Conservation (phyloP, 2,329 filamentous ascomycete genomes). For the Verticillium longisporum region DNA sequence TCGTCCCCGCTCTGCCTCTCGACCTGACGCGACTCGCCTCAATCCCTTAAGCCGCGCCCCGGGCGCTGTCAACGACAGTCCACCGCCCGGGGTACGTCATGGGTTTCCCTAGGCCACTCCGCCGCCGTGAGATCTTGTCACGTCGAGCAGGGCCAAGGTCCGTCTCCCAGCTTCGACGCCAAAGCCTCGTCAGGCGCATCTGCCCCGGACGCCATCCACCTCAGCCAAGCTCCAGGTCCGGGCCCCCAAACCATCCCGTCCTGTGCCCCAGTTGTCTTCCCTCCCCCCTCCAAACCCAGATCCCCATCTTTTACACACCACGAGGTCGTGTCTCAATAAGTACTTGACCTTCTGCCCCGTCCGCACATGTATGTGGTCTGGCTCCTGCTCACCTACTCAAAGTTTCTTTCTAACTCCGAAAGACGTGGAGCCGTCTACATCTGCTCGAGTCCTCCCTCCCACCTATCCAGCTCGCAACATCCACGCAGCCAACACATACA, state of each 20-base stretch:
- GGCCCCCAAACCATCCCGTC: not conserved
- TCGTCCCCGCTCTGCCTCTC: not conserved
- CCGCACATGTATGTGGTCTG: not conserved
- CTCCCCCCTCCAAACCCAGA: not conserved
- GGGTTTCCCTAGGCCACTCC: not conserved
- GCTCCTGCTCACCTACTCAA: not conserved
- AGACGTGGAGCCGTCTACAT: not conserved
- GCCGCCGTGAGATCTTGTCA: not conserved
- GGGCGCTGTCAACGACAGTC: not conserved
- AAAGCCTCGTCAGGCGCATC: not conserved
- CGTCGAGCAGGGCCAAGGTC: not conserved
- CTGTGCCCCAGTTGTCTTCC: not conserved
- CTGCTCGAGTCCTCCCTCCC: not conserved
- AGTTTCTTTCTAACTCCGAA: not conserved
- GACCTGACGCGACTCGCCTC: not conserved
- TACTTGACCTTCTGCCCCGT: not conserved
- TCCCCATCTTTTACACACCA: not conserved
- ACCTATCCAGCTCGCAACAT: not conserved
- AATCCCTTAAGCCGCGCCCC: not conserved
- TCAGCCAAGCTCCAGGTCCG: not conserved
- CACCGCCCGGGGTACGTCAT: not conserved
- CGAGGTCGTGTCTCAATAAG: not conserved
- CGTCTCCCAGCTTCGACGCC: not conserved
- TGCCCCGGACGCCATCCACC: not conserved
- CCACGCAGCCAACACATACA: not conserved